phyloP scores from a whole-genome alignment of 106 monocot genomes.

The Dactylorhiza incarnata region DNA sequence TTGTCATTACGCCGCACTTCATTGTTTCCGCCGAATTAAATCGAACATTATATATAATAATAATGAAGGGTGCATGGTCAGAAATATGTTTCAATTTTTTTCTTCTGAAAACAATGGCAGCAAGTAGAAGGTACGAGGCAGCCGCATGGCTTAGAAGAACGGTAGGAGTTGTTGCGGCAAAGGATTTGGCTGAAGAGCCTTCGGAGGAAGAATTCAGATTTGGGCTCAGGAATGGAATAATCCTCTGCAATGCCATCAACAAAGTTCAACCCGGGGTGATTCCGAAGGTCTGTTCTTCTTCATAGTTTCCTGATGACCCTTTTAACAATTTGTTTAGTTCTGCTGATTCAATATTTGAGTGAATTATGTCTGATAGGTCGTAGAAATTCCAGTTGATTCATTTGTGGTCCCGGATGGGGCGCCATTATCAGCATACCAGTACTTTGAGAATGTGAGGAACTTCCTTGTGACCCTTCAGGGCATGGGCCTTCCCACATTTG shows the following conservation, averaged over 20 bases:
- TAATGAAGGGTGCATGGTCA: neutral
- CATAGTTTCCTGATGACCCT: neutral
- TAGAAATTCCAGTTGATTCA: slow-evolving; percentile 41
- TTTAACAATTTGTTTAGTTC: neutral
- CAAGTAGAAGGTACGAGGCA: slow-evolving; percentile 70
- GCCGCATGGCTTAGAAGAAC: slow-evolving; percentile 64
- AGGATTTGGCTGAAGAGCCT: slow-evolving; percentile 79
- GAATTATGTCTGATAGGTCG: slow-evolving; percentile 29
- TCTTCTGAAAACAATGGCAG: slow-evolving; percentile 25
- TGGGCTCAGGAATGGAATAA: slow-evolving; percentile 67
- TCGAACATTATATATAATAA: neutral
- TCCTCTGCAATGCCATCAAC: slow-evolving; percentile 90
- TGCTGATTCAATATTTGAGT: slow-evolving; percentile 1
- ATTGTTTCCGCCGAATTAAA: neutral
- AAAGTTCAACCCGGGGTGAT: slow-evolving; percentile 71
- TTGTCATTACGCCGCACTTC: neutral
- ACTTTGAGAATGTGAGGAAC: slow-evolving; percentile 83
- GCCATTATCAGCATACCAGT: slow-evolving; percentile 63
- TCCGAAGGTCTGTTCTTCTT: slow-evolving; percentile 50
- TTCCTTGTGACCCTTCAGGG: slow-evolving; percentile 54
- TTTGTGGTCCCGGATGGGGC: slow-evolving; percentile 46
- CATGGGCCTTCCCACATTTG: slow-evolving; percentile 78
- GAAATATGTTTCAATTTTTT: neutral
- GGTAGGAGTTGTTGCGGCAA: slow-evolving; percentile 45
- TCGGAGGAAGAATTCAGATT: slow-evolving; percentile 82